Base-by-base conservation (phyloP, 768 basidiomycete species). In the Collybia sp. region DNA sequence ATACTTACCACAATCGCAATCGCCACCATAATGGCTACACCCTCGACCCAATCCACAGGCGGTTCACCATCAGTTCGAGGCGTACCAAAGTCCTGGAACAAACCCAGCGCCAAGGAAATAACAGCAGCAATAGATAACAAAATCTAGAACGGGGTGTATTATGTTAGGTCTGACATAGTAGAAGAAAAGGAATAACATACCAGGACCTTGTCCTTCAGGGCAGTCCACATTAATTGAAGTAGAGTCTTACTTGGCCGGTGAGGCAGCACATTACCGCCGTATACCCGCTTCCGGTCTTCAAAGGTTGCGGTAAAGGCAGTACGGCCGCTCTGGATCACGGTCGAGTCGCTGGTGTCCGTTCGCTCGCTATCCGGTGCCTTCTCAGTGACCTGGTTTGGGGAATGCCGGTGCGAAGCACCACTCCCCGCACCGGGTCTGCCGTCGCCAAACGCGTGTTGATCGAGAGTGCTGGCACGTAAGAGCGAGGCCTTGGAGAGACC, bases 31-130 rank as follows among this genome's bases (percentile, higher is more conserved):
- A 89, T 89, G 0, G 88, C 82, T 10, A 90, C 88, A 45, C 85
- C 95, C 69, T 98, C 95, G 0, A 99, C 93, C 95, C 95, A 97
- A 57, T 97, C 93, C 12, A 98, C 91, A 13, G 83, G 82, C 1
- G 93, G 84, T 37, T 85, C 74, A 36, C 72, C 78, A 32, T 67
- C 69, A 1, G 67, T 51, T 8, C 80, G 71, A 4, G 77, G 76
- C 1, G 81, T 70, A 10, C 94, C 95, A 59, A 97, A 87, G 59
- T 93, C 92, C 61, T 95, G 88, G 66, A 96, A 96, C 20, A 99
- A 68, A 15, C 96, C 96, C 12, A 98, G 80, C 11, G 93, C 93
- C 38, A 99, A 73, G 12, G 96, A 96, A 34, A 99, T 77, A 33
- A 90, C 80, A 2, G 96, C 96, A 40, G 95, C 92, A 58, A 98